These are phyloP conservation scores for Fusarium dlaminii DNA, from an alignment of 2,329 filamentous ascomycete species.

Conservation along the genomic window DNA sequence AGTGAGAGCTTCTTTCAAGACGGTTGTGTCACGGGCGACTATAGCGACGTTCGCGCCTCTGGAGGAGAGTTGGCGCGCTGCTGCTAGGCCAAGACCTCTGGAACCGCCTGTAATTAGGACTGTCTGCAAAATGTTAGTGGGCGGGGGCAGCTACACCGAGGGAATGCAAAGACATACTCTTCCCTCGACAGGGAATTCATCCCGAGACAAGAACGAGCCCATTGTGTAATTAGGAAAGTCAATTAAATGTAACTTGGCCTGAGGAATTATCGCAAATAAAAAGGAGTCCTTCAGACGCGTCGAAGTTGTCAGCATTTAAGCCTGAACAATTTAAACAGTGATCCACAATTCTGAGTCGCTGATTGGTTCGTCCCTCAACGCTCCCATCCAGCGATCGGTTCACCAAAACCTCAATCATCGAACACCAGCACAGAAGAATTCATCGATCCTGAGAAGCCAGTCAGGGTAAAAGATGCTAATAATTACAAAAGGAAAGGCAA, in stretches of 20 bases:
- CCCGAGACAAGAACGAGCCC: conserved; percentile 3
- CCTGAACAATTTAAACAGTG: background rate
- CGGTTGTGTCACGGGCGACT: background rate
- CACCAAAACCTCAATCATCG: background rate
- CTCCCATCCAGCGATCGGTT: background rate
- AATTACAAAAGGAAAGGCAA: background rate
- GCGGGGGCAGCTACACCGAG: accelerated
- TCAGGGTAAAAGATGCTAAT: accelerated
- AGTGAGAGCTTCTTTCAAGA: conserved; percentile 11
- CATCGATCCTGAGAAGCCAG: background rate
- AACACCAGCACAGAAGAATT: background rate
- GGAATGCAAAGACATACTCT: background rate
- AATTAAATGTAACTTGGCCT: background rate
- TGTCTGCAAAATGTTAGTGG: conserved; percentile 3
- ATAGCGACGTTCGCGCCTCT: conserved; percentile 24
- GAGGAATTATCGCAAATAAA: background rate
- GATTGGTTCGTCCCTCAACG: background rate
- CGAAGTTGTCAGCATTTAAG: conserved; percentile 16
- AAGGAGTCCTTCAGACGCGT: background rate
- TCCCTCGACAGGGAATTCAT: conserved; percentile 14
- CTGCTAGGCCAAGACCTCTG: conserved; percentile 21
- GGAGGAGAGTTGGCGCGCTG: conserved; percentile 21
- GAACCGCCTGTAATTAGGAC: conserved; percentile 27
- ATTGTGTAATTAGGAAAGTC: background rate
- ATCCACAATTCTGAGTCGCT: background rate